Conservation (phyloP, 139 green algal genomes). For the Coccomyxa sp. region DNA sequence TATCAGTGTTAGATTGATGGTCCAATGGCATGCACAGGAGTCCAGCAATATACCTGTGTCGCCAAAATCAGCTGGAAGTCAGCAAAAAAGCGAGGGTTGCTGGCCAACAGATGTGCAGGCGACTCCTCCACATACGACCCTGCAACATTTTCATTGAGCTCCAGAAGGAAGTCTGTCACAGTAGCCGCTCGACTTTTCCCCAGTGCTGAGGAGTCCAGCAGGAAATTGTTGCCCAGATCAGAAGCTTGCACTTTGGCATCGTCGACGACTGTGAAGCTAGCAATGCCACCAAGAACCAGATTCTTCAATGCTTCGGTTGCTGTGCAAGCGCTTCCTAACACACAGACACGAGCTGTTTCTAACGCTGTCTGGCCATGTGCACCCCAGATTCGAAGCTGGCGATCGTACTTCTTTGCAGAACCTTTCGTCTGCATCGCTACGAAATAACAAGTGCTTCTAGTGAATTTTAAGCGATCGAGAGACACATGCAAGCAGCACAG, state of each 20-base stretch:
- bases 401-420: slow-evolving; percentile 70
- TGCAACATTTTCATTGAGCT: slow-evolving; percentile 84
- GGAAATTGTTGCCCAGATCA: slow-evolving; percentile 95
- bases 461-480: no score
- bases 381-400: slow-evolving; percentile 87
- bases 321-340: slow-evolving; percentile 66
- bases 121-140: slow-evolving; percentile 80
- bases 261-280: slow-evolving; percentile 92
- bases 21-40: no score
- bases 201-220: slow-evolving; percentile 61
- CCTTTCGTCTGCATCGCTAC: not conserved
- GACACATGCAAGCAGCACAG: no score
- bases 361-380: slow-evolving; percentile 74
- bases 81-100: slow-evolving; percentile 81
- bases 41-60: slow-evolving; percentile 60
- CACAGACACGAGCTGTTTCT: slow-evolving; percentile 57
- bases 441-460: no score
- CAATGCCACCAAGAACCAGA: slow-evolving; percentile 91
- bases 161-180: slow-evolving; percentile 76
- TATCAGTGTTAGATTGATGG: no score
- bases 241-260: slow-evolving; percentile 49
- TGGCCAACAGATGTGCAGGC: slow-evolving; percentile 63
- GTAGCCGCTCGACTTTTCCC: slow-evolving; percentile 60
- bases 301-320: slow-evolving; percentile 95
- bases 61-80: slow-evolving; percentile 87